Base-by-base conservation (phyloP, 495 filamentous ascomycete species). In the Talaromyces adpressus region DNA sequence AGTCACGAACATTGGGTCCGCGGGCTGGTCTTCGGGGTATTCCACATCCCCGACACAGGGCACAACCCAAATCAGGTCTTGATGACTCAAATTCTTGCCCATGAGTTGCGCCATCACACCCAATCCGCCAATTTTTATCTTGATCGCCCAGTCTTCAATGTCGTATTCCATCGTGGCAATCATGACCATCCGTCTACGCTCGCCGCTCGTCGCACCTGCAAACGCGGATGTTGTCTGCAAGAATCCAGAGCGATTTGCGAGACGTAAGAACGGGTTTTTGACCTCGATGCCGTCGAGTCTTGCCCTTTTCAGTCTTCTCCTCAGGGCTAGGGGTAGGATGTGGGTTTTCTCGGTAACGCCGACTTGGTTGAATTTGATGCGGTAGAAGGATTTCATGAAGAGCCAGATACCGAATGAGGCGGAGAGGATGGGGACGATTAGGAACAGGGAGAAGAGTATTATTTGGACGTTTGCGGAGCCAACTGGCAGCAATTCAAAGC, bases 111-210 rank as follows among this genome's bases (percentile, higher is more conserved):
- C 84, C 83, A 85, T 86, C 36, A 89, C 87, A 68, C 87, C 87
- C 29, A 90, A 73, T 49, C 87, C 87, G 62, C 87, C 87, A 61
- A 90, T 89, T 71, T 90, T 90, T 72, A 90, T 85, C 69, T 87
- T 89, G 69, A 90, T 88, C 0, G 70, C 77, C 81, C 87, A 89
- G 68, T 89, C 87, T 41, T 88, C 86, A 63, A 90, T 87, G 59
- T 89, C 84, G 68, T 89, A 90, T 69, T 89, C 87, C 82, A 90
- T 88, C 20, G 86, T 89, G 6, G 87, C 86, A 52, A 89, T 84
- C 9, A 90, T 76, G 2, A 88, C 82, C 41, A 81, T 85, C 20
- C 83, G 74, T 30, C 81, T 74, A 22, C 73, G 74, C 2, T 76
- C 74, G 34, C 72, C 67, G 20, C 68, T 75, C 66, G 79, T 75